A percentile compares a stretch with the other conserved stretches of the same genome.
These are phyloP conservation scores for Cercophora sp. DNA, from an alignment of 495 filamentous ascomycete species.

Conservation along the genomic window DNA sequence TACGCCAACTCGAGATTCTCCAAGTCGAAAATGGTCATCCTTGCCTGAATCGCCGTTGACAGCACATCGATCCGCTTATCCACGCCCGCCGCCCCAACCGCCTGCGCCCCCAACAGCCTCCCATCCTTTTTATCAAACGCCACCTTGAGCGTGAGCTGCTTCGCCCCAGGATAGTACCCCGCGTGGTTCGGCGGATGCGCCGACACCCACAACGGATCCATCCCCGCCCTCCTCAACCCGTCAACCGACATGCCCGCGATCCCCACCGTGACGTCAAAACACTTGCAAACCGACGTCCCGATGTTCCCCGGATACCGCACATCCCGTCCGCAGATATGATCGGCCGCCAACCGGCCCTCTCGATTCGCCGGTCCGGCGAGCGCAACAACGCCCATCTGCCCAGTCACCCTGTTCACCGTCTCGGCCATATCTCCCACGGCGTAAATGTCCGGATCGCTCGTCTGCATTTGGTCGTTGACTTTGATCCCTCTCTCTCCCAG, in stretches of 20 bases:
- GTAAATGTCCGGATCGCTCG: constrained; percentile 32
- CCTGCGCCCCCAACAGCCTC: constrained; percentile 27
- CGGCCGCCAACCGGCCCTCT: constrained; percentile 29
- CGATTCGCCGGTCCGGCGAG: constrained; percentile 34
- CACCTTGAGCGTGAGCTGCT: constrained; percentile 23
- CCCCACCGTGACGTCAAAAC: constrained; percentile 25
- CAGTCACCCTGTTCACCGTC: constrained; percentile 20
- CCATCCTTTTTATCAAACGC: constrained; percentile 20
- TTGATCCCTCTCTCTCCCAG: constrained; percentile 21
- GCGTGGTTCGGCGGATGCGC: constrained; percentile 34
- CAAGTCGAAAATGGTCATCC: constrained; percentile 30
- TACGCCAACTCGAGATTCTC: constrained; percentile 32
- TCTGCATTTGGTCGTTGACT: constrained; percentile 29
- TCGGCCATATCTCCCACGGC: constrained; percentile 35
- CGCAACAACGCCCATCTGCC: constrained; percentile 11
- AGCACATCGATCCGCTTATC: constrained; percentile 34
- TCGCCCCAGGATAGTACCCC: constrained; percentile 30
- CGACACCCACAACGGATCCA: constrained; percentile 21
- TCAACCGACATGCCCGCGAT: constrained; percentile 19
- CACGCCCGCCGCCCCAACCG: constrained; percentile 18
- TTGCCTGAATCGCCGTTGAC: constrained; percentile 25
- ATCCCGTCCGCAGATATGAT: constrained; percentile 26
- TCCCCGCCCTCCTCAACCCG: constrained; percentile 9
- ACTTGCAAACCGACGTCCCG: constrained; percentile 25
- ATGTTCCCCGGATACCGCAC: constrained; percentile 26